Evolutionary conservation across 2,329 filamentous ascomycete genomes (phyloP).

Genomic region (Fusarium praegraminearum): DNA sequence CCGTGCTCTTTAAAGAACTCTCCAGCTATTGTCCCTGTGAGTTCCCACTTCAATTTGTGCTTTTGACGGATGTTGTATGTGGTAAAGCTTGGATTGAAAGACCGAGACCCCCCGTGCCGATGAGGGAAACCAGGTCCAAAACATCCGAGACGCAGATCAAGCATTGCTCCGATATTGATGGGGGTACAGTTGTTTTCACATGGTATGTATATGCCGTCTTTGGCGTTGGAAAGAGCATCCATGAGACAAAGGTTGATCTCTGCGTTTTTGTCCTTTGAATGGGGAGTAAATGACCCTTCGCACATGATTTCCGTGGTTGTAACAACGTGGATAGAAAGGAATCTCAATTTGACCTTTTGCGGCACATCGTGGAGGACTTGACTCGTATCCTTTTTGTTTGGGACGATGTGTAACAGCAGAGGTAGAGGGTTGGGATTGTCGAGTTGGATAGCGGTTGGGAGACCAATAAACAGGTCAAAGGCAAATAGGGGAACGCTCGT

Average conservation of each 20-base stretch:
- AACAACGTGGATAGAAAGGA: constrained; percentile 21
- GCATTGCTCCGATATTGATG: constrained; percentile 24
- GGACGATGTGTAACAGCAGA: constrained; percentile 39
- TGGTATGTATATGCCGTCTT: constrained; percentile 16
- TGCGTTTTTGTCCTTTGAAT: not conserved
- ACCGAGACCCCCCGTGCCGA: too few species aligned
- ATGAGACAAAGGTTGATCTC: constrained; percentile 19
- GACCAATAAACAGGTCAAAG: constrained; percentile 45
- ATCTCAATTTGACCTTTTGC: constrained; percentile 36
- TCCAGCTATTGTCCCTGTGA: constrained; percentile 9
- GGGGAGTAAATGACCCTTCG: not conserved
- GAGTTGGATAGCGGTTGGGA: constrained; percentile 50
- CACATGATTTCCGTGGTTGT: constrained; percentile 19
- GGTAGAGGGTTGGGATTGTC: constrained; percentile 45
- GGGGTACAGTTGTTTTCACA: not conserved
- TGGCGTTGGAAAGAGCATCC: not conserved
- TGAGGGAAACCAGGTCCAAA: not conserved
- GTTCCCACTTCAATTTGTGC: constrained; percentile 42
- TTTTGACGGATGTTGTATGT: constrained; percentile 48
- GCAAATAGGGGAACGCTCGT: constrained; percentile 53
- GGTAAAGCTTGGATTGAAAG: constrained; percentile 41
- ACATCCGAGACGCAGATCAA: constrained; percentile 25
- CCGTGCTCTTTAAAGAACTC: not conserved
- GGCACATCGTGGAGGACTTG: constrained; percentile 29
- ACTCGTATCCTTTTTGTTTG: constrained; percentile 37